phyloP scores from a whole-genome alignment of 2,329 filamentous ascomycete species.

The Cryoendolithus antarcticus region DNA sequence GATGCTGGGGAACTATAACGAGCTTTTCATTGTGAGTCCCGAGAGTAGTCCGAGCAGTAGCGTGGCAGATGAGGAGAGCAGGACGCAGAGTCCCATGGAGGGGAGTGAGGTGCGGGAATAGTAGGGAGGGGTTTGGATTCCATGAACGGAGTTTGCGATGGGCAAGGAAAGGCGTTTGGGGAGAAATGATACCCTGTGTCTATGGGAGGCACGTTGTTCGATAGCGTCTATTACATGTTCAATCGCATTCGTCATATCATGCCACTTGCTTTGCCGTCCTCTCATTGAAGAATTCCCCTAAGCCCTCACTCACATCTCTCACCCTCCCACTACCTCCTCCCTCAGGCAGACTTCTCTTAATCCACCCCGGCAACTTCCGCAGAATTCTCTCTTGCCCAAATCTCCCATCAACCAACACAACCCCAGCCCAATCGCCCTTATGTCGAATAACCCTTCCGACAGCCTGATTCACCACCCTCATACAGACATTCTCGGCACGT shows the following conservation, averaged over 20 bases:
- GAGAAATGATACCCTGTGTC: constrained; percentile 5
- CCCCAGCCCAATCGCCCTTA: constrained; percentile 75
- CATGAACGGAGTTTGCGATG: neutral
- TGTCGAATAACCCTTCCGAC: constrained; percentile 89
- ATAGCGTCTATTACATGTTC: neutral
- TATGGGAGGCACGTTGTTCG: neutral
- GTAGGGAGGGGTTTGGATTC: neutral
- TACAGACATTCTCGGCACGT: constrained; percentile 89
- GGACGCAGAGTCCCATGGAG: neutral
- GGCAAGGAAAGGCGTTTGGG: constrained; percentile 2
- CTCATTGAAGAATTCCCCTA: constrained; percentile 1
- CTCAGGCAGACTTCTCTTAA: constrained; percentile 51
- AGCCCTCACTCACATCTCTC: constrained; percentile 18
- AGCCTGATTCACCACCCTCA: constrained; percentile 94
- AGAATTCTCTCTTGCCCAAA: constrained; percentile 65
- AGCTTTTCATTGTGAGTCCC: constrained; percentile 38
- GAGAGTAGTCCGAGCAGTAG: constrained; percentile 26
- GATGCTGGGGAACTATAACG: constrained; percentile 32
- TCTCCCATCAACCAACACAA: constrained; percentile 69
- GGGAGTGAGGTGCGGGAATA: neutral
- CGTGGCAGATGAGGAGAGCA: constrained; percentile 17
- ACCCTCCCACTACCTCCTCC: constrained; percentile 26
- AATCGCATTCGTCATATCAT: no score
- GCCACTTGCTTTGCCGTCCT: neutral
- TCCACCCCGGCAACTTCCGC: constrained; percentile 80